Base-by-base conservation (phyloP, 2,329 filamentous ascomycete genomes). In the Colletotrichum costaricense region DNA sequence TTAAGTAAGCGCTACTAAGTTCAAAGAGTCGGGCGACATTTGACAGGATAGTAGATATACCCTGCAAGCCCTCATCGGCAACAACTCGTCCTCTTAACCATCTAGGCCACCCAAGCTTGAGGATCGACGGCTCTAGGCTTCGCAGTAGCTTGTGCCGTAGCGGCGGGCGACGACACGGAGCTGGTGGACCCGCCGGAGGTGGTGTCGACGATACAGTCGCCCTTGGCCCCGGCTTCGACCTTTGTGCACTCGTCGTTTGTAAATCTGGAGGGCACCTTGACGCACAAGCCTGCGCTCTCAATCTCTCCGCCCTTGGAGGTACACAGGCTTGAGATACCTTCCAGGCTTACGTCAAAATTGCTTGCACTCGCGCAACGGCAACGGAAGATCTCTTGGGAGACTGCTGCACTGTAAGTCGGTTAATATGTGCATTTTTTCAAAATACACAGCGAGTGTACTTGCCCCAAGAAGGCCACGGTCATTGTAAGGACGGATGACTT, bases 321-420 rank as follows among this genome's bases (percentile, higher is more conserved):
- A 24, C 66, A 68, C 1, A 68, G 14, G 14, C 30, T 14, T 12
- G n/a, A 19, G 22, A 67, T 62, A 5, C 38, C 38, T 16, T 42
- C 65, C 56, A 22, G 65, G 24, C 38, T 42, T 19, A 67, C 19
- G 46, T 56, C 55, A 1, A 42, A 0, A 49, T 24, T 0, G 19
- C 24, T 63, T 16, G 12, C 58, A 33, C 55, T 52, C 4, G 66
- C 66, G n/a, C 66, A 68, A 26, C 66, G 66, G 35, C 66, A 68
- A n/a, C 58, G n/a, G 33, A 68, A 68, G 9, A 63, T 63, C 5
- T 56, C 1, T 42, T 63, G 57, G 16, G 65, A 42, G 1, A 62
- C 9, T 5, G 65, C 65, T 7, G 56, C 6, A 30, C 65, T 67
- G n/a, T n/a, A 3, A 1, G 5, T 3, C 9, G 9, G 28, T 38